Base-by-base conservation (phyloP, 768 basidiomycete species). In the Leccinellum luteum region DNA sequence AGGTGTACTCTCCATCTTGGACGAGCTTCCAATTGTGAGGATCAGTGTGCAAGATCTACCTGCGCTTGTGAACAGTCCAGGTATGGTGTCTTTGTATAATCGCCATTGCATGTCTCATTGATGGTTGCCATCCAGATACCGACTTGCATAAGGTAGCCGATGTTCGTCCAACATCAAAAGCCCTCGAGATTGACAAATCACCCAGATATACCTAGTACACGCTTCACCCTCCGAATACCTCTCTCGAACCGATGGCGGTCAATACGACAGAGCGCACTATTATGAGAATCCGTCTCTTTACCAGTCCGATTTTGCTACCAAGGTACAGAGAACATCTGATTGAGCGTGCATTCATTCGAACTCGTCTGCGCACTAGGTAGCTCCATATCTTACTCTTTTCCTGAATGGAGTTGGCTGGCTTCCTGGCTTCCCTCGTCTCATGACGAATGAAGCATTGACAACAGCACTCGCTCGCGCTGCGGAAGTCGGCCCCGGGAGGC, bases 391-490 rank as follows among this genome's bases (percentile, higher is more conserved):
- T 4, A 92, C 90, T 0, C 80, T 95, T 7, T 81, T 96, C 59
- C 76, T 96, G 51, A 93, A 97, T 65, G 94, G 92, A 14, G 82
- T 87, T 0, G 93, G 92, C 30, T 96, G 94, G 94, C 76, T 85
- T 5, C 80, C 83, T 0, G 80, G 78, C 0, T 95, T 83, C 73
- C 94, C 94, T 21, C 82, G 90, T 6, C 74, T 95, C 3, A 87
- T 96, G 82, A 82, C 83, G 1, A 90, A 81, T 19, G 76, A 77
- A 0, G 85, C 90, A 60, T 76, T 94, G 8, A 68, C 73, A 0
- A 68, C 70, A 2, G 81, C 85, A 0, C 77, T 87, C 7, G 60
- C 73, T 32, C 75, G 72, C 3, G 87, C 84, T 0, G 75, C 76
- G 38, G 68, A 75, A 8, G 64, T 87, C 2, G 81, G 82, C 7